These are phyloP conservation scores for Podaxis sp. DNA, from an alignment of 768 basidiomycete genomes.

Conservation along the genomic window DNA sequence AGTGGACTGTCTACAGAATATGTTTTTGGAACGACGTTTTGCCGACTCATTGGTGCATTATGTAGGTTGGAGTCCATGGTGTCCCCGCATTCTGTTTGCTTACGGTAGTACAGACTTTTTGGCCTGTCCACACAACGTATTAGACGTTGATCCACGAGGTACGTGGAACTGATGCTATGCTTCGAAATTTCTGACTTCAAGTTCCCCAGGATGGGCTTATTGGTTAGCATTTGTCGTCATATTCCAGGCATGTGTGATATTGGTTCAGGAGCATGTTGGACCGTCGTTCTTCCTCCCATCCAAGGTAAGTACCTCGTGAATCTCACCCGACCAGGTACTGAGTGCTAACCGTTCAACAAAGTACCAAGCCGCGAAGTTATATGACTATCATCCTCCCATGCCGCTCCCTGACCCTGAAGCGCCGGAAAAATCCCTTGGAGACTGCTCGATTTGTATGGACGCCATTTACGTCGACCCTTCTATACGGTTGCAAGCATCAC, in stretches of 20 bases:
- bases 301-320: constrained; percentile 38
- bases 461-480: constrained; percentile 55
- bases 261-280: constrained; percentile 73
- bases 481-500: constrained; percentile 25
- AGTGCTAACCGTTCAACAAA: constrained; percentile 22
- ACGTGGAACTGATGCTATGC: constrained; percentile 20
- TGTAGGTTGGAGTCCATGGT: constrained; percentile 48
- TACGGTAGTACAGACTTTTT: constrained; percentile 59
- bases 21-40: constrained; percentile 69
- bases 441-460: constrained; percentile 95
- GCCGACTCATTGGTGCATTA: constrained; percentile 63
- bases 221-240: constrained; percentile 54
- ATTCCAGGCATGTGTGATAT: constrained; percentile 55
- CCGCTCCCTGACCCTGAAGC: constrained; percentile 71
- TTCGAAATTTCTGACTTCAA: not conserved
- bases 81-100: not conserved
- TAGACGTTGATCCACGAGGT: constrained; percentile 77
- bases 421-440: constrained; percentile 71
- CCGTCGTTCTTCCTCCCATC: constrained; percentile 81
- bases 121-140: constrained; percentile 78
- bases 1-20: constrained; percentile 70
- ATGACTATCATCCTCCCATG: constrained; percentile 84
- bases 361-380: constrained; percentile 57
- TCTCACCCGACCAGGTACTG: not conserved
- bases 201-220: constrained; percentile 59